These are phyloP conservation scores for Anacardium occidentale DNA, from an alignment of 345 rosid species.

Conservation along the genomic window DNA sequence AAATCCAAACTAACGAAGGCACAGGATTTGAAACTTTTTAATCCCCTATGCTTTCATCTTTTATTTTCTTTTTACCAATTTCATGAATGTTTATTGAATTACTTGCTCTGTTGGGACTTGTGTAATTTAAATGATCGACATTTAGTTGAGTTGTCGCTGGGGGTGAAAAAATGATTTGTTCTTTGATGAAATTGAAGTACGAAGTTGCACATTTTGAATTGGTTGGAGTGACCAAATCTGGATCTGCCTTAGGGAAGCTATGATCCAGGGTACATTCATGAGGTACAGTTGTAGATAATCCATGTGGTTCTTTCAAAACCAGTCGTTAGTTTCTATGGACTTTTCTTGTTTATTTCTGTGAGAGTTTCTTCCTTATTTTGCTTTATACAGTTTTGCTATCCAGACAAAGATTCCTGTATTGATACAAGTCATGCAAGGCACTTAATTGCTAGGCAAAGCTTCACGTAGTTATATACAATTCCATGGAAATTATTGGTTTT, in stretches of 20 bases:
- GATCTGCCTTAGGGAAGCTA: background rate
- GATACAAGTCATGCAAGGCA: background rate
- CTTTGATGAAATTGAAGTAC: constrained; percentile 5
- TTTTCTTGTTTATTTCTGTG: constrained; percentile 4
- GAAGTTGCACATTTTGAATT: background rate
- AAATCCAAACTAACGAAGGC: background rate
- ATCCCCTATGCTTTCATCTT: background rate
- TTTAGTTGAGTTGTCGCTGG: background rate
- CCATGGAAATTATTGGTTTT: background rate
- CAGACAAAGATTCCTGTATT: background rate
- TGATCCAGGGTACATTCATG: background rate
- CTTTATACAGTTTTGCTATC: background rate
- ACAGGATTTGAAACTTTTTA: background rate
- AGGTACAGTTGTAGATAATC: constrained; percentile 4
- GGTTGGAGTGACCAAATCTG: background rate
- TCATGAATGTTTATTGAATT: background rate
- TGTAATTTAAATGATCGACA: background rate
- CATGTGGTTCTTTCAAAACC: background rate
- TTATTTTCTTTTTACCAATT: background rate
- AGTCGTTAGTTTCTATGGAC: background rate
- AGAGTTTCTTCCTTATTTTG: constrained; percentile 1
- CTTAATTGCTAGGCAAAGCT: background rate
- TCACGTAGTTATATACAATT: background rate
- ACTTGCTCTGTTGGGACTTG: background rate
- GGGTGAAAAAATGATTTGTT: background rate